phyloP scores from a whole-genome alignment of 2,329 filamentous ascomycete genomes.

The Helotiales sp. region DNA sequence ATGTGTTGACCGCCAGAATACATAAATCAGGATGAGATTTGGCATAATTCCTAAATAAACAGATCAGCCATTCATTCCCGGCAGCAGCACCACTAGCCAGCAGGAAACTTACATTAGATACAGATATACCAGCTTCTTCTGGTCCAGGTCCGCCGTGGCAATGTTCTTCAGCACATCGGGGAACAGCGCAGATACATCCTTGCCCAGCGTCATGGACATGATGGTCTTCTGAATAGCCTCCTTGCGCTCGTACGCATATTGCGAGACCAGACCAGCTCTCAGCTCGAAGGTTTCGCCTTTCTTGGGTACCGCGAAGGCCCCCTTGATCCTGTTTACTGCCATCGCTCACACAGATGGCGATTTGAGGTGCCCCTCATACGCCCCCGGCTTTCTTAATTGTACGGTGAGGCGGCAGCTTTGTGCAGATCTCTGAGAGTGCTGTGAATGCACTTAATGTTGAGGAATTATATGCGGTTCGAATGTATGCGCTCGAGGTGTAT shows the following conservation, averaged over 20 bases:
- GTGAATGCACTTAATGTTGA: neutral
- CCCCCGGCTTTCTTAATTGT: constrained; percentile 34
- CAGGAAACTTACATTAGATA: constrained; percentile 78
- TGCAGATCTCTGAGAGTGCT: constrained; percentile 17
- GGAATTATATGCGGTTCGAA: neutral
- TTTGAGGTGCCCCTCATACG: constrained; percentile 46
- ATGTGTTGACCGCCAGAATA: constrained; percentile 98
- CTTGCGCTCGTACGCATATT: constrained; percentile 99
- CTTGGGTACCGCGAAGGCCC: constrained; percentile 87
- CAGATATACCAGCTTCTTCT: constrained; percentile 99
- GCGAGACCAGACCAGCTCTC: constrained; percentile 91
- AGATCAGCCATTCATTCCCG: constrained; percentile 19
- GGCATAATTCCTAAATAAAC: constrained; percentile 85
- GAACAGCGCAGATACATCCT: constrained; percentile 96
- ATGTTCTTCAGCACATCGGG: constrained; percentile 99
- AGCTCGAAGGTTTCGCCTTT: constrained; percentile 99
- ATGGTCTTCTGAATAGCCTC: constrained; percentile 99
- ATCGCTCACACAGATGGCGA: constrained; percentile 57
- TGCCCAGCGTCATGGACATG: constrained; percentile 99
- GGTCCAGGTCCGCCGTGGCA: constrained; percentile 89
- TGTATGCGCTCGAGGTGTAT: constrained; percentile 14
- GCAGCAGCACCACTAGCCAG: neutral
- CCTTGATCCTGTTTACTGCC: constrained; percentile 96
- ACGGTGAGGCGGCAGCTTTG: constrained; percentile 34
- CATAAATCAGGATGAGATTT: constrained; percentile 98